phyloP scores from a whole-genome alignment of 257 asterid species.

The Fraxinus cuspidata region DNA sequence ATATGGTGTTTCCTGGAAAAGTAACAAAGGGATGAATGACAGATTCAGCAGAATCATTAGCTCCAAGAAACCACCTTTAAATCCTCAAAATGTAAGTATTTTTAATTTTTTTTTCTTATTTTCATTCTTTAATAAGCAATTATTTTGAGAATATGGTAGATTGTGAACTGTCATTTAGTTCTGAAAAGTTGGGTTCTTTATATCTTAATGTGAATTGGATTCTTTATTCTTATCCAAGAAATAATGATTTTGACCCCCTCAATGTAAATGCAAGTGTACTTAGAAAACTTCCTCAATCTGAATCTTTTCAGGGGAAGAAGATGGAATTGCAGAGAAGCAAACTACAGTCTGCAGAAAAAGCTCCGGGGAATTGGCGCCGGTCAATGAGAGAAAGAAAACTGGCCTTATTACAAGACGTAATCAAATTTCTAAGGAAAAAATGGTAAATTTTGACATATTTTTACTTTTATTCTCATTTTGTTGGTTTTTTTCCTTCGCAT shows the following conservation, averaged over 20 bases:
- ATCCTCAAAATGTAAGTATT: conserved; percentile 54
- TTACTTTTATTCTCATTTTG: neutral
- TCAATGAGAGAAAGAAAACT: conserved; percentile 60
- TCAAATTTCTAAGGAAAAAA: neutral
- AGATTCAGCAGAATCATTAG: conserved; percentile 22
- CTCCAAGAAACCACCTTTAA: conserved; percentile 51
- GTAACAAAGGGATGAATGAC: conserved; percentile 39
- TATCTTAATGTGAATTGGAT: conserved; percentile 13
- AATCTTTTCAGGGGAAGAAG: conserved; percentile 58
- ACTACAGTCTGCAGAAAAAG: conserved; percentile 37
- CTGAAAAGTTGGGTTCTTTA: conserved; percentile 20
- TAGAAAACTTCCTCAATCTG: conserved; percentile 16
- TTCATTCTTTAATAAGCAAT: neutral
- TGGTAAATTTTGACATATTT: neutral
- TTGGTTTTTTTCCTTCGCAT: conserved; percentile 1
- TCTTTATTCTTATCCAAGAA: conserved; percentile 28
- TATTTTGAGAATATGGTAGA: conserved; percentile 12
- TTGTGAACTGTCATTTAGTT: conserved; percentile 29
- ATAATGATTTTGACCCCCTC: conserved; percentile 8
- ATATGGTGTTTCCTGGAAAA: conserved; percentile 22
- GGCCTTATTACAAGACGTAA: conserved; percentile 80
- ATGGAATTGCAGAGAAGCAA: conserved; percentile 51
- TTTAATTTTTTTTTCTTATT: neutral
- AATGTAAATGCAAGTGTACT: neutral
- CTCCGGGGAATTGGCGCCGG: conserved; percentile 8